Evolutionary conservation across 1,284 basidiomycete species (phyloP), one percentile per base, ranked within the genome.

Genomic region (Melampsora larici-populina): DNA sequence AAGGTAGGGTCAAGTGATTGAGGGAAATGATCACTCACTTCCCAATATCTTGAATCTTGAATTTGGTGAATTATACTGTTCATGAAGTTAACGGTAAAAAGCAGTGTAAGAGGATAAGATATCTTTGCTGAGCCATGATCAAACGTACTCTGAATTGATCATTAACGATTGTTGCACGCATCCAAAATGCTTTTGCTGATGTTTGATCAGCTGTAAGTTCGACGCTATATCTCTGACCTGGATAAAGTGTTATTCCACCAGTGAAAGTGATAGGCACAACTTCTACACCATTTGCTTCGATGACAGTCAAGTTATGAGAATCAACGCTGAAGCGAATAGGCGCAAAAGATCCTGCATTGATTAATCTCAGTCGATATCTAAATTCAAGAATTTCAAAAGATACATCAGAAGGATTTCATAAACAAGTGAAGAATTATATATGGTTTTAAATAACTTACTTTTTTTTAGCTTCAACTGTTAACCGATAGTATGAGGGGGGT

Each of bases 251-350:
- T n/a, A 83, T 63, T 18, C 75, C 65, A 31, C 79, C 76, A 0
- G 43, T 55, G 3, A 82, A 79, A 24, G 43, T 49, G 29, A 79
- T 48, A 0, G 82, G 82, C 66, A 79, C 80, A 33, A 83, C 79
- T 31, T 79, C 74, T 7, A 79, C 72, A 11, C 81, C 82, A 69
- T 83, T 82, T 3, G 79, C 80, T 72, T 82, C 82, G 64, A 83
- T 71, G 49, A 83, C 80, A 1, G 80, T 81, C 18, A 83, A 70
- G 17, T 77, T 79, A 78, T 83, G 82, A n/a, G 73, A 74, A 72
- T 83, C 82, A 74, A 83, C 79, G 33, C 75, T 79, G 79, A 82
- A 82, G 55, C 71, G 66, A 33, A 79, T 78, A 49, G 79, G 77
- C 67, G 79, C 70, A 71, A 82, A 81, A 5, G 81, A 71, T 7